Percentiles rank a stretch among this genome's conserved stretches.
Conservation (phyloP, 2,329 filamentous ascomycete genomes). For the Teratosphaeria pseudoeucalypti region DNA sequence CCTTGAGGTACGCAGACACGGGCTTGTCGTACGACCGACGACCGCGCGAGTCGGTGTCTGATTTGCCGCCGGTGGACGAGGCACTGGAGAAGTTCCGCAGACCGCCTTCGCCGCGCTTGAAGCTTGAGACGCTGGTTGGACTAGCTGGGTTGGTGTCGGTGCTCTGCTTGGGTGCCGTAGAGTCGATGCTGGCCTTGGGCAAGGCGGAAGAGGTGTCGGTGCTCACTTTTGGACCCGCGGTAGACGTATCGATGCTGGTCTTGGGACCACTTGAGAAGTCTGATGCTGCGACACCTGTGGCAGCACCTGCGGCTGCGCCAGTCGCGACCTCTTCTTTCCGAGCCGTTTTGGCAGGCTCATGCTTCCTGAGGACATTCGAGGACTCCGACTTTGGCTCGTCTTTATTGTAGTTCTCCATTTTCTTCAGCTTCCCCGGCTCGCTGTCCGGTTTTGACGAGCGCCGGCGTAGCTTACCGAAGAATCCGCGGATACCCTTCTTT, state of each 20-base stretch:
- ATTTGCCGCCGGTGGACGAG: slow-evolving; percentile 22
- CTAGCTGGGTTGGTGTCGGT: slow-evolving; percentile 1
- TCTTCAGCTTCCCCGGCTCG: slow-evolving; percentile 5
- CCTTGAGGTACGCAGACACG: background rate
- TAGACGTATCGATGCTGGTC: background rate
- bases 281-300: slow-evolving; percentile 3
- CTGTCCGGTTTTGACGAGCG: slow-evolving; percentile 10
- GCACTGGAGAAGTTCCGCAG: slow-evolving; percentile 13
- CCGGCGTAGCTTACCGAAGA: slow-evolving; percentile 19
- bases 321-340: slow-evolving; percentile 2
- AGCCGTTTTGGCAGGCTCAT: background rate
- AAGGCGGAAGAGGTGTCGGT: background rate
- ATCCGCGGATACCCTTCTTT: slow-evolving; percentile 19
- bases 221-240: background rate
- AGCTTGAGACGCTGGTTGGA: slow-evolving; percentile 15
- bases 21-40: slow-evolving; percentile 8
- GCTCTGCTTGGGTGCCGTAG: background rate
- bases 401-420: background rate
- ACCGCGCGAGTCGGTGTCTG: slow-evolving; percentile 20
- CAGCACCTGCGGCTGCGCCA: background rate
- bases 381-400: background rate
- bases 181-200: background rate
- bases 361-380: background rate
- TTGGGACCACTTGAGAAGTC: background rate
- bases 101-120: slow-evolving; percentile 10